A percentile compares a stretch with the other conserved stretches of the same genome.
Conservation (phyloP, 1,139 yeast species). For the Kluyveromyces marxianus region DNA sequence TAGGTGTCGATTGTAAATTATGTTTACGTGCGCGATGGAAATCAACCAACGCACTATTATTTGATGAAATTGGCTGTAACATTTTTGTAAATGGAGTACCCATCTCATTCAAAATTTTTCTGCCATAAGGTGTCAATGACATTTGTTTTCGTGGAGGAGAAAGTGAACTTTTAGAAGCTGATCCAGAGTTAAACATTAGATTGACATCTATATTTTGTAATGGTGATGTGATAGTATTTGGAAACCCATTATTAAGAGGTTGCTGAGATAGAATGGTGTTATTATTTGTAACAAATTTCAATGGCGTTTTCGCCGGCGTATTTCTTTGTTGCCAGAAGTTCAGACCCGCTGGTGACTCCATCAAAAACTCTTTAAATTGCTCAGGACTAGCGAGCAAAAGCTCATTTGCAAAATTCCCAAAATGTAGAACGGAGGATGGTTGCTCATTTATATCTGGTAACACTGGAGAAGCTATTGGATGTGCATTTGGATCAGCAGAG, state of each 20-base stretch:
- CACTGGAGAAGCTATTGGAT: slow-evolving; percentile 5
- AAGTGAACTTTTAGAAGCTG: slow-evolving; percentile 15
- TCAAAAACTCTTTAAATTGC: slow-evolving; percentile 27
- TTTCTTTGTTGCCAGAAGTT: slow-evolving; percentile 22
- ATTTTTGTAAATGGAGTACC: slow-evolving; percentile 26
- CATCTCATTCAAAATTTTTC: slow-evolving; percentile 23
- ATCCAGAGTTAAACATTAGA: slow-evolving; percentile 23
- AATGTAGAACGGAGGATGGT: slow-evolving; percentile 27
- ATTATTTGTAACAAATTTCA: slow-evolving; percentile 15
- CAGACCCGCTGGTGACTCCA: slow-evolving; percentile 30
- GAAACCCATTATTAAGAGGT: background rate
- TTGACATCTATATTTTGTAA: slow-evolving; percentile 27
- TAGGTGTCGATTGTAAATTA: slow-evolving; percentile 5
- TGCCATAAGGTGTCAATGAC: slow-evolving; percentile 29
- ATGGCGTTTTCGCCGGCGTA: slow-evolving; percentile 30
- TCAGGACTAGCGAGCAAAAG: slow-evolving; percentile 29
- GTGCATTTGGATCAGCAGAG: background rate
- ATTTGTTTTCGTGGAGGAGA: slow-evolving; percentile 24
- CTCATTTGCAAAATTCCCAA: slow-evolving; percentile 23
- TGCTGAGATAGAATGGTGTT: background rate
- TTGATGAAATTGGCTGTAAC: slow-evolving; percentile 13
- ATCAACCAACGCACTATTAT: slow-evolving; percentile 30
- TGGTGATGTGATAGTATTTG: slow-evolving; percentile 17
- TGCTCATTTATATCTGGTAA: slow-evolving; percentile 26
- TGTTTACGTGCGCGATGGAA: slow-evolving; percentile 28